phyloP scores from a whole-genome alignment of 192 early-diverging fungal species.

The Coemansia aciculifera region DNA sequence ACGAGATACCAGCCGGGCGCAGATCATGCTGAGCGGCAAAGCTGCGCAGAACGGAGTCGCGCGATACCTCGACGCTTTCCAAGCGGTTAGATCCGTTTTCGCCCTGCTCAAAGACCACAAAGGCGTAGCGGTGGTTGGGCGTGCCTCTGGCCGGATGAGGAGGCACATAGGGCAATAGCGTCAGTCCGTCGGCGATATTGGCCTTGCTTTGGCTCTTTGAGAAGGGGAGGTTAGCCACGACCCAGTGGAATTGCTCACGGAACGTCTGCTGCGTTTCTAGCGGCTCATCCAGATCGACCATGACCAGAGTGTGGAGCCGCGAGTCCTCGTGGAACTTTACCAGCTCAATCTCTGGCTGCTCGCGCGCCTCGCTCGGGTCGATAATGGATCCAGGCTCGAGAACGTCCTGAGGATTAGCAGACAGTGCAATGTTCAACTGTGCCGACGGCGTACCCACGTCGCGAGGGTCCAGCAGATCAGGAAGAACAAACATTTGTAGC shows the following conservation, averaged over 20 bases:
- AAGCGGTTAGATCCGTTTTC: conserved; percentile 56
- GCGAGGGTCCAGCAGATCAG: conserved; percentile 66
- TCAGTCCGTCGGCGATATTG: conserved; percentile 41
- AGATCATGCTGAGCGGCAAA: conserved; percentile 36
- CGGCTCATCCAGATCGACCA: conserved; percentile 73
- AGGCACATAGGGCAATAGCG: conserved; percentile 62
- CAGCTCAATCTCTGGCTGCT: conserved; percentile 58
- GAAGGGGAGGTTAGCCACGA: conserved; percentile 64
- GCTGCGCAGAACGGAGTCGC: conserved; percentile 37
- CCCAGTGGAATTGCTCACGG: conserved; percentile 74
- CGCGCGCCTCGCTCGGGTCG: conserved; percentile 55
- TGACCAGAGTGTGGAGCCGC: conserved; percentile 66
- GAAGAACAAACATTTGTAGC: conserved; percentile 75
- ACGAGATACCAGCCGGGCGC: conserved; percentile 42
- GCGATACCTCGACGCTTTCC: conserved; percentile 42
- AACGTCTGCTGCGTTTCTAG: conserved; percentile 64
- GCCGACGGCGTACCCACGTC: conserved; percentile 36
- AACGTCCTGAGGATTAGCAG: neutral
- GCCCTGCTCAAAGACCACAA: conserved; percentile 66
- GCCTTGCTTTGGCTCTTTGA: conserved; percentile 57
- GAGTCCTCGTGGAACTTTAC: conserved; percentile 67
- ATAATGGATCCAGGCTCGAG: conserved; percentile 41
- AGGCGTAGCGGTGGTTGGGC: conserved; percentile 71
- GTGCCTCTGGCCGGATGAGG: conserved; percentile 79
- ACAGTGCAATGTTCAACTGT: conserved; percentile 46